Evolutionary conservation across 2,329 filamentous ascomycete genomes (phyloP), one percentile per base, ranked within the genome.

Genomic region (Claviceps lovelessii): DNA sequence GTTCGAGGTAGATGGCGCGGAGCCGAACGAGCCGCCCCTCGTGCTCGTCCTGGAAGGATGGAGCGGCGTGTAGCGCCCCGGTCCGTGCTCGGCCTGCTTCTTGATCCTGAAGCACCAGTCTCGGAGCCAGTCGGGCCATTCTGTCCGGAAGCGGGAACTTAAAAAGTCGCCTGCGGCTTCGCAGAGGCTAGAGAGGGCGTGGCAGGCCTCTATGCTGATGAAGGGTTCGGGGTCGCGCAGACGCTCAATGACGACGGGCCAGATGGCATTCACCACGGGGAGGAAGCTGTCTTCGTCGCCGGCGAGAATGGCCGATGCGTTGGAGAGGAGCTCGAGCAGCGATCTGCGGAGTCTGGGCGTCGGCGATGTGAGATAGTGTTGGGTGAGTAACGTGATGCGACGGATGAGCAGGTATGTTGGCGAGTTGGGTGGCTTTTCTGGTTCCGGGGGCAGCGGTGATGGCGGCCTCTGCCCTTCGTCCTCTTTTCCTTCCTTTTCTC

Each of bases 351-450:
- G 77, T 11, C 81, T 79, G 0, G 90, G 83, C 0, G 89, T 90
- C 0, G 88, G 84, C 0, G 89, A 90, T 6, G 91, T 90, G 11
- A 98, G 79, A 68, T 96, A 93, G 65, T 95, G 85, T 64, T 95
- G 90, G 5, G 90, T 91, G 1, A 95, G 81, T 51, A 80, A 80
- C 29, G 90, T 82, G 55, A 98, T 93, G 55, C 84, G 85, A 39
- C 89, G 77, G 4, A 97, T 79, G 11, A 96, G 77, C n/a, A 76
- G 76, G 67, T 94, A 94, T 0, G 87, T 88, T 60, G 86, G 85
- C 49, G 86, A 86, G 41, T 84, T 83, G n/a, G 83, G 81, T 23
- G 79, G 75, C 55, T 80, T 77, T 68, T 85, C 76, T 47, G 63
- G 59, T 10, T 70, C 56, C 0, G 69, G 55, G 0, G 71, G 44